These are phyloP conservation scores for Drechslerella stenobrocha DNA, from an alignment of 2,329 filamentous ascomycete genomes.

Conservation along the genomic window DNA sequence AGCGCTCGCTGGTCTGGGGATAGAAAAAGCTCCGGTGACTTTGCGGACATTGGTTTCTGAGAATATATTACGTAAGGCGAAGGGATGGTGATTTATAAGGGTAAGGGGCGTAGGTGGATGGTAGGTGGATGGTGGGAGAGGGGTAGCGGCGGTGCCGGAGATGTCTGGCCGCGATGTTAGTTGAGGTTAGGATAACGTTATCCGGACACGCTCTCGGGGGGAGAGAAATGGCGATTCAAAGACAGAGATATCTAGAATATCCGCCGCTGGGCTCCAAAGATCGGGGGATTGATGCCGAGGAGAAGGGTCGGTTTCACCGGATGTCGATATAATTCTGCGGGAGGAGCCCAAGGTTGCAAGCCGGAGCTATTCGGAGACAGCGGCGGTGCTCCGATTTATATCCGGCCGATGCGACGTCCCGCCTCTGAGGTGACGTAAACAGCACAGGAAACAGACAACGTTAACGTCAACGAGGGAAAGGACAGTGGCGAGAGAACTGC, in stretches of 20 bases:
- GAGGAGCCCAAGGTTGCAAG: conserved; percentile 23
- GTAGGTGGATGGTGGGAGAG: conserved; percentile 53
- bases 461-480: conserved; percentile 16
- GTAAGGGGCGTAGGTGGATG: conserved; percentile 54
- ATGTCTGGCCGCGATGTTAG: too few relatives aligned
- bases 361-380: conserved; percentile 48
- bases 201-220: too few relatives aligned
- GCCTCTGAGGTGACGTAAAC: conserved; percentile 1
- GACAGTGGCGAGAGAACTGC: too few relatives aligned
- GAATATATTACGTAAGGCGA: neutral
- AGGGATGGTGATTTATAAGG: too few relatives aligned
- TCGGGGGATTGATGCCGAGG: too few relatives aligned
- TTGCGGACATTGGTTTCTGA: conserved; percentile 30
- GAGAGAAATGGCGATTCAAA: too few relatives aligned
- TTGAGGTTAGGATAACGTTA: neutral
- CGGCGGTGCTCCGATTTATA: conserved; percentile 9
- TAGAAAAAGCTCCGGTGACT: conserved; percentile 64
- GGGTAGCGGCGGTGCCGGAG: too few relatives aligned
- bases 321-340: too few relatives aligned
- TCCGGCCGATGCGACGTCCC: conserved; percentile 9
- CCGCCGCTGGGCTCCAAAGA: too few relatives aligned
- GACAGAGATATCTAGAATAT: too few relatives aligned
- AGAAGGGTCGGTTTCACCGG: too few relatives aligned
- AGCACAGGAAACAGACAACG: conserved; percentile 15
- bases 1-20: conserved; percentile 75